phyloP scores from a whole-genome alignment of 2,329 filamentous ascomycete species.

The Fusarium nisikadoi region DNA sequence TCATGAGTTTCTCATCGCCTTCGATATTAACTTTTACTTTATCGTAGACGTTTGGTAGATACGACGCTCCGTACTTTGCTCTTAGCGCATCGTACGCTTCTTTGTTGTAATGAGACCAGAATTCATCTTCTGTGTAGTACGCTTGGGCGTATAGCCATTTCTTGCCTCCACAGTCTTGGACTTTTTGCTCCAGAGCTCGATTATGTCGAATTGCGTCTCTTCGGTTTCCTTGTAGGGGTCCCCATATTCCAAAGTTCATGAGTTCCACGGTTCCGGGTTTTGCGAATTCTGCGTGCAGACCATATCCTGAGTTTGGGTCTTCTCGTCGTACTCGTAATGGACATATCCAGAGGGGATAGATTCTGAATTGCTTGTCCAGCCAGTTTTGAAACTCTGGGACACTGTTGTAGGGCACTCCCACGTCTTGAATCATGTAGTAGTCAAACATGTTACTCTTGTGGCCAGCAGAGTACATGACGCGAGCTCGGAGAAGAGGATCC shows the following conservation, averaged over 20 bases:
- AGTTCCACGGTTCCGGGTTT: constrained; percentile 53
- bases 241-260: constrained; percentile 74
- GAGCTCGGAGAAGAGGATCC: constrained; percentile 70
- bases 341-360: constrained; percentile 69
- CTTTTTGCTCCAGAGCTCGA: constrained; percentile 67
- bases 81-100: constrained; percentile 68
- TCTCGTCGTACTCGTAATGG: constrained; percentile 59
- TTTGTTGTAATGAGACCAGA: constrained; percentile 72
- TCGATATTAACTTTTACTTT: constrained; percentile 68
- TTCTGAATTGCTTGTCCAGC: constrained; percentile 56
- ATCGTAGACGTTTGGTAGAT: constrained; percentile 73
- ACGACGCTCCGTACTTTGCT: constrained; percentile 66
- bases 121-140: constrained; percentile 74
- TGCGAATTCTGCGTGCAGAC: constrained; percentile 60
- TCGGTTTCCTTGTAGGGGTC: constrained; percentile 55
- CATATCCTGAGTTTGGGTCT: constrained; percentile 55
- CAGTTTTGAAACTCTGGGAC: constrained; percentile 59
- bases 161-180: constrained; percentile 69
- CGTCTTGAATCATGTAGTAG: constrained; percentile 73
- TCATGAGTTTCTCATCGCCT: constrained; percentile 46
- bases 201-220: constrained; percentile 64
- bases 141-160: constrained; percentile 78
- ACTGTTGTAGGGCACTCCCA: constrained; percentile 60
- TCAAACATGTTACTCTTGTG: constrained; percentile 70
- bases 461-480: constrained; percentile 72